phyloP scores from a whole-genome alignment of 2,329 filamentous ascomycete genomes.

The Paecilomyces fulvus region DNA sequence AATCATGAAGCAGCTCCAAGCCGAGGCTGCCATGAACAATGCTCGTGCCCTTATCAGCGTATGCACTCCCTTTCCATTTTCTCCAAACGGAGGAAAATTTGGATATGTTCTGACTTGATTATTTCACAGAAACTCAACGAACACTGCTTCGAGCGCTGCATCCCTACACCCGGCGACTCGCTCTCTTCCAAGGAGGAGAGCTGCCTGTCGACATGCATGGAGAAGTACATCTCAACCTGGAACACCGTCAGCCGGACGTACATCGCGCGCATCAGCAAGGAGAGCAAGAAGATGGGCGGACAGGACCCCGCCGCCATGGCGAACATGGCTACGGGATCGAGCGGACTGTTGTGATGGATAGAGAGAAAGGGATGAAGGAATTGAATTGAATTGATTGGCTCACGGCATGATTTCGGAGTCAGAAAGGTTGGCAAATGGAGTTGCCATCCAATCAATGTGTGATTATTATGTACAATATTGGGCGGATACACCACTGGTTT shows the following conservation, averaged over 20 bases:
- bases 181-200: conserved; percentile 60
- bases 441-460: neutral
- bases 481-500: neutral
- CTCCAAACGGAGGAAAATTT: neutral
- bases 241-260: conserved; percentile 64
- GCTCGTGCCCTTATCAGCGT: conserved; percentile 64
- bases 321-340: conserved; percentile 9
- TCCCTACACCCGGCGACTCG: conserved; percentile 58
- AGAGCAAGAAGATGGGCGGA: conserved; percentile 44
- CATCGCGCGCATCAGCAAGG: conserved; percentile 48
- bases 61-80: conserved; percentile 17
- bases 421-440: neutral
- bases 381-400: neutral
- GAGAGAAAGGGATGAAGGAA: neutral
- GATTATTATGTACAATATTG: neutral
- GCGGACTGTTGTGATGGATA: neutral
- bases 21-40: conserved; percentile 59
- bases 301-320: conserved; percentile 15
- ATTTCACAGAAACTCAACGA: conserved; percentile 64
- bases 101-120: neutral
- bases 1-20: conserved; percentile 56
- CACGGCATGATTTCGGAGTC: neutral
- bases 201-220: conserved; percentile 70
- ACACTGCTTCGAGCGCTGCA: conserved; percentile 71
- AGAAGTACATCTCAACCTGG: conserved; percentile 77